phyloP scores from a whole-genome alignment of 495 filamentous ascomycete genomes.

The Aspergillus campestris region DNA sequence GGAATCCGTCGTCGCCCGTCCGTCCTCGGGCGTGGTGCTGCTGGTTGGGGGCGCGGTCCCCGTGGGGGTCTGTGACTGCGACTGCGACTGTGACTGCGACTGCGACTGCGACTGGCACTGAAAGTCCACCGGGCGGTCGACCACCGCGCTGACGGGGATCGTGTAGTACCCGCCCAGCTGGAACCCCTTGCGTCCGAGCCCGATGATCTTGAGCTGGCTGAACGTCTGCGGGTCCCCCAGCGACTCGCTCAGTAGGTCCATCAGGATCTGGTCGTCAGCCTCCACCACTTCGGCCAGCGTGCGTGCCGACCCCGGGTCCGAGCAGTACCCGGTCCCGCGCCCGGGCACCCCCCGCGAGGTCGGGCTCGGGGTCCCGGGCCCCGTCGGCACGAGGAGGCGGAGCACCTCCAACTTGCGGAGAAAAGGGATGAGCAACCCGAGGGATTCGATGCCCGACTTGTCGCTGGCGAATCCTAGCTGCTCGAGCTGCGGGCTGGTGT shows the following conservation, averaged over 20 bases:
- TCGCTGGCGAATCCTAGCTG: conserved; percentile 47
- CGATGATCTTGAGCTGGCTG: conserved; percentile 27
- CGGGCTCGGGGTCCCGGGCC: conserved; percentile 1
- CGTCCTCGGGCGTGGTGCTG: not conserved
- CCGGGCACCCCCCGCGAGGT: not conserved
- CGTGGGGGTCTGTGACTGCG: conserved; percentile 3
- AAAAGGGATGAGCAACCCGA: conserved; percentile 40
- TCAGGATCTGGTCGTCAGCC: conserved; percentile 27
- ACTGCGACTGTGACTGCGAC: conserved; percentile 10
- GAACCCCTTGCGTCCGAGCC: conserved; percentile 34
- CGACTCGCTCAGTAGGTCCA: conserved; percentile 23
- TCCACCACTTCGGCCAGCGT: conserved; percentile 29
- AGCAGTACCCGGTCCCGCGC: not conserved
- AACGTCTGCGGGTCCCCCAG: conserved; percentile 29
- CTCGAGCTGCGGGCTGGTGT: conserved; percentile 49
- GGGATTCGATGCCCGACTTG: conserved; percentile 30
- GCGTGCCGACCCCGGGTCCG: conserved; percentile 8
- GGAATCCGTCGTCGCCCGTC: too few species aligned
- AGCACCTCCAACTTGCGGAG: conserved; percentile 37
- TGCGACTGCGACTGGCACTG: conserved; percentile 11
- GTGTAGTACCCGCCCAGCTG: conserved; percentile 31
- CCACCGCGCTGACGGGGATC: conserved; percentile 2
- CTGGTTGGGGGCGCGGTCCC: conserved; percentile 8
- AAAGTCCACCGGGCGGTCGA: not conserved
- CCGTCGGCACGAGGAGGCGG: conserved; percentile 34